Evolutionary conservation across 2,329 filamentous ascomycete genomes (phyloP).

Genomic region (Fusarium guadeloupense): DNA sequence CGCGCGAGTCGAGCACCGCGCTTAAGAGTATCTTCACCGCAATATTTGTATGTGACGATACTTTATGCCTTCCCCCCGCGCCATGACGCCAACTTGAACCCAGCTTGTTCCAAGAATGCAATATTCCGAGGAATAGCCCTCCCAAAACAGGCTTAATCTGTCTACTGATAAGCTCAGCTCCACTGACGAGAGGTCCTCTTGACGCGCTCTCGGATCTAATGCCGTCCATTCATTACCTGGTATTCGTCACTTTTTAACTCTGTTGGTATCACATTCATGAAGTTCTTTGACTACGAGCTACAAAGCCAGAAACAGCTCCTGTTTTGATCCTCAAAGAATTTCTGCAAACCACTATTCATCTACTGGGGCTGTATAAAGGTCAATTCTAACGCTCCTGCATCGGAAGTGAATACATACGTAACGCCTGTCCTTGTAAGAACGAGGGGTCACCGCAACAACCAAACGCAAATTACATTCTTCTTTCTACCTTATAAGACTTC

Average conservation of each 20-base stretch:
- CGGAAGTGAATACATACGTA: not conserved
- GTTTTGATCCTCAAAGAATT: not conserved
- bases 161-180: constrained; percentile 15
- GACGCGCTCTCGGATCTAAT: constrained; percentile 23
- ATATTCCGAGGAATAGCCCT: constrained; percentile 34
- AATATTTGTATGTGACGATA: constrained; percentile 18
- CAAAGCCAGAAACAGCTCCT: not conserved
- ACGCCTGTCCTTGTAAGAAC: constrained; percentile 12
- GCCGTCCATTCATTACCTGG: constrained; percentile 25
- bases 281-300: constrained; percentile 4
- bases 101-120: constrained; percentile 25
- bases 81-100: constrained; percentile 34
- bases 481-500: not conserved
- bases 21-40: constrained; percentile 17
- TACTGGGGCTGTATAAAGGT: not conserved
- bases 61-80: constrained; percentile 13
- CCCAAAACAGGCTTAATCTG: constrained; percentile 20
- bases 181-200: constrained; percentile 7
- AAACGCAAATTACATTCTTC: not conserved
- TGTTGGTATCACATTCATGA: not conserved
- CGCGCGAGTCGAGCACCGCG: constrained; percentile 18
- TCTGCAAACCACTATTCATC: no score
- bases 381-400: not conserved
- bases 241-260: constrained; percentile 5
- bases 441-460: constrained; percentile 26